Conservation (phyloP, 768 basidiomycete genomes). For the Hortiboletus campestris region DNA sequence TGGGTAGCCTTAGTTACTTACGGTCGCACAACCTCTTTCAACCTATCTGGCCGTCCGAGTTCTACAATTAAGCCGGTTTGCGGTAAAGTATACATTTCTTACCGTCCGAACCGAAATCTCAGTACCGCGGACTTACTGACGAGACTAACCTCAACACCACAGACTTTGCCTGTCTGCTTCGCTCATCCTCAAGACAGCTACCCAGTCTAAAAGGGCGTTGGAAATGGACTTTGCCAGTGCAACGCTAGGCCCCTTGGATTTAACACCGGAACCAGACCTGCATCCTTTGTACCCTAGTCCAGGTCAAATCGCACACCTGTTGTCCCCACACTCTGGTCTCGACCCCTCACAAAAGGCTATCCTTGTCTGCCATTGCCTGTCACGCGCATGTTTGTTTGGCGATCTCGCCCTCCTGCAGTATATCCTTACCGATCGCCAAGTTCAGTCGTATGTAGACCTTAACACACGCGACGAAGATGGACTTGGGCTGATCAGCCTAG, state of each 20-base stretch:
- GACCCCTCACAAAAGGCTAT: slow-evolving; percentile 62
- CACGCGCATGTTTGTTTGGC: slow-evolving; percentile 75
- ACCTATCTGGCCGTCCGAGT: background rate
- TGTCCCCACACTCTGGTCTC: slow-evolving; percentile 68
- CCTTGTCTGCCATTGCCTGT: slow-evolving; percentile 71
- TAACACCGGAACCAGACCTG: slow-evolving; percentile 76
- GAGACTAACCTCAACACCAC: slow-evolving; percentile 4
- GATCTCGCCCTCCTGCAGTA: slow-evolving; percentile 71
- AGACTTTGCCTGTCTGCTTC: slow-evolving; percentile 7
- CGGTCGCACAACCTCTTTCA: slow-evolving; percentile 5
- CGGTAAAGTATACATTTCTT: slow-evolving; percentile 8
- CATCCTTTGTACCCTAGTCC: slow-evolving; percentile 76
- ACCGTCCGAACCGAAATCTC: slow-evolving; percentile 20
- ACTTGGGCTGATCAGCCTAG: slow-evolving; percentile 70
- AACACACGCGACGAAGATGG: slow-evolving; percentile 81
- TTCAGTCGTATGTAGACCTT: slow-evolving; percentile 68
- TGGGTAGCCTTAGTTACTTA: background rate
- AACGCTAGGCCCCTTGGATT: slow-evolving; percentile 43
- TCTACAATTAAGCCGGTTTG: slow-evolving; percentile 4
- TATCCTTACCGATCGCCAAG: slow-evolving; percentile 65
- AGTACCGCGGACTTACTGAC: slow-evolving; percentile 1
- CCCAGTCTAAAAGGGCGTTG: background rate
- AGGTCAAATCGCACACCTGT: slow-evolving; percentile 55
- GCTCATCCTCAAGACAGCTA: slow-evolving; percentile 3
- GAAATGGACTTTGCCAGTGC: slow-evolving; percentile 31